Conservation (phyloP, 148 eudicot species). For the Dysphania ambrosioides region DNA sequence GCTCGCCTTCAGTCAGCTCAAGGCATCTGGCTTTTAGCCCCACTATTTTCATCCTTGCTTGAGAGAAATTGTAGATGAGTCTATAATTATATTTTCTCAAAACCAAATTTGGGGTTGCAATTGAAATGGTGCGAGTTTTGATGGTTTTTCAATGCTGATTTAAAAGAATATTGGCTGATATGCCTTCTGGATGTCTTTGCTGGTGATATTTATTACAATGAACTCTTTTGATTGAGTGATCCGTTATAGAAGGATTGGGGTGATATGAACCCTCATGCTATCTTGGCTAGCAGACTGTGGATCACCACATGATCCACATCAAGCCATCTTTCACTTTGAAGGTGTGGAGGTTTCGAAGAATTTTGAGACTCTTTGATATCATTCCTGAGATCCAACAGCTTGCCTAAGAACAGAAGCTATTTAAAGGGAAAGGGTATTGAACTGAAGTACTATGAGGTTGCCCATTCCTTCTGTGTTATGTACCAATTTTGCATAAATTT, state of each 20-base stretch:
- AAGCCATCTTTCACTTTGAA: neutral
- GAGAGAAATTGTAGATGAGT: neutral
- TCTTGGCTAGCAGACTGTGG: neutral
- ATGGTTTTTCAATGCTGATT: neutral
- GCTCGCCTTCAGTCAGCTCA: neutral
- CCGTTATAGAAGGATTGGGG: neutral
- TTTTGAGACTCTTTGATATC: neutral
- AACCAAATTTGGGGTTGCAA: neutral
- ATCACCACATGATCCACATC: neutral
- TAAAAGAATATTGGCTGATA: neutral
- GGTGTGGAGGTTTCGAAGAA: too few relatives aligned
- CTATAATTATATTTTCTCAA: neutral
- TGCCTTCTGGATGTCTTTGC: neutral
- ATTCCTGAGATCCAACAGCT: neutral
- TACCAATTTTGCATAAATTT: neutral
- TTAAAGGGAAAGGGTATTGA: neutral
- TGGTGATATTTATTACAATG: constrained; percentile 9
- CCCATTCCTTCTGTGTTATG: too few relatives aligned
- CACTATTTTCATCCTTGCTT: neutral
- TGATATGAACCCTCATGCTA: neutral
- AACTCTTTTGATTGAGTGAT: neutral
- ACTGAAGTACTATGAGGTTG: too few relatives aligned
- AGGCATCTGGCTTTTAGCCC: neutral
- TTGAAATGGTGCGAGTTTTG: neutral
- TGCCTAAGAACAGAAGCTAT: too few relatives aligned